These are phyloP conservation scores for Ceratocystis variospora DNA, from an alignment of 2,329 filamentous ascomycete genomes.

Conservation along the genomic window DNA sequence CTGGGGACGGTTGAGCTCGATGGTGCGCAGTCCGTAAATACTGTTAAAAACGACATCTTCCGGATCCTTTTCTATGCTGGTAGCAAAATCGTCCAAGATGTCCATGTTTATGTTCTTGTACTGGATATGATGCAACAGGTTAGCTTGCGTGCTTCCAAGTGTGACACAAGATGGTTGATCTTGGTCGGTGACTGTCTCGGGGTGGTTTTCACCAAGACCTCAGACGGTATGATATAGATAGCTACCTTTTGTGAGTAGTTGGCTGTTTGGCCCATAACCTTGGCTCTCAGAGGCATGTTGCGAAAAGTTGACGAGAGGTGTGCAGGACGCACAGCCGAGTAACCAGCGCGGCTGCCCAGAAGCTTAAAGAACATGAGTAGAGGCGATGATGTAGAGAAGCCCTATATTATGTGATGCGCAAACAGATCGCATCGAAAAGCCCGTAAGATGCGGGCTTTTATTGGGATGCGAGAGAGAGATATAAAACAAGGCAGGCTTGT, in stretches of 20 bases:
- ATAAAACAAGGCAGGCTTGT: background rate
- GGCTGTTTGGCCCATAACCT: conserved; percentile 32
- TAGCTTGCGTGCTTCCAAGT: background rate
- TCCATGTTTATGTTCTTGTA: conserved; percentile 3
- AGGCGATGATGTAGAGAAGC: conserved; percentile 4
- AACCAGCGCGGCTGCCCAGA: conserved; percentile 33
- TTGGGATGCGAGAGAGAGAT: conserved; percentile 33
- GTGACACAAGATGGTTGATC: background rate
- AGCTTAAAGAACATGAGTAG: conserved; percentile 15
- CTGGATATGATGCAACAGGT: background rate
- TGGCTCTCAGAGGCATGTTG: conserved; percentile 70
- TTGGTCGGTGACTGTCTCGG: background rate
- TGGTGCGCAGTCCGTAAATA: conserved; percentile 75
- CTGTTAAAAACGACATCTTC: conserved; percentile 90
- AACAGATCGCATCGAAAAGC: conserved; percentile 9
- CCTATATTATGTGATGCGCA: conserved; percentile 10
- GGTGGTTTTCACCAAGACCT: background rate
- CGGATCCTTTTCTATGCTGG: conserved; percentile 31
- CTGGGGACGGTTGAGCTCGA: conserved; percentile 84
- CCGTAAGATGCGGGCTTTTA: conserved; percentile 28
- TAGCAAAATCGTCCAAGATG: conserved; percentile 2
- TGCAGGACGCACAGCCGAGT: conserved; percentile 34
- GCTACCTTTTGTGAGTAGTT: conserved; percentile 14
- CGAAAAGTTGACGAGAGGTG: conserved; percentile 27
- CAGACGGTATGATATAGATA: background rate